Evolutionary conservation across 371 early-diverging fungal genomes (phyloP), one percentile per base, ranked within the genome.

Genomic region (Blakeslea trispora): DNA sequence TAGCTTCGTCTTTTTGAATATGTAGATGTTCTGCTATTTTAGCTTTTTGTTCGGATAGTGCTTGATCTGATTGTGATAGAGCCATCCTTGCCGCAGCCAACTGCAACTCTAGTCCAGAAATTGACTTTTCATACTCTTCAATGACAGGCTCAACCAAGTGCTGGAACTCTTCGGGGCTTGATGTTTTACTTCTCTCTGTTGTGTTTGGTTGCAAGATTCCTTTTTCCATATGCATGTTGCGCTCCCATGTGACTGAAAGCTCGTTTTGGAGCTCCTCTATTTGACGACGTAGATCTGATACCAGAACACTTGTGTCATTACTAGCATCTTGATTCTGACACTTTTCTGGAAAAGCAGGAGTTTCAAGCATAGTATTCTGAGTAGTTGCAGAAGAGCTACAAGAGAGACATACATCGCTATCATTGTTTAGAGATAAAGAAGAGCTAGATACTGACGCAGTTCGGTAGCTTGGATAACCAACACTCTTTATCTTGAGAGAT

Each of bases 91-190:
- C 72, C 71, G 79, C 64, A 42, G 77, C 74, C 41, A 88, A 59
- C 45, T 86, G 80, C 5, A 75, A 74, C 53, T 85, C 86, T 10
- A 88, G 69, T 1, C 70, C 74, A 2, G 83, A 69, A 5, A 85
- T 75, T 0, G 81, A 77, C 50, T 83, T 85, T 63, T 84, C 86
- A 35, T 86, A 84, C 44, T 88, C 84, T 63, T 85, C 81, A 66
- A 86, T 85, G 22, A 85, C 83, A 35, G 88, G 85, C 34, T 84
- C 88, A 6, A 83, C 85, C 44, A 81, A 64, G 17, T 84, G 80
- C 43, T 84, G 81, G 53, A 87, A 85, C 15, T 74, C 69, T 21
- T 59, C 15, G 23, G 55, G 44, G 14, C 46, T 46, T 45, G 23
- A 42, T 35, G 23, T 45, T 13, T 17, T 22, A 0, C 40, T 23